Evolutionary conservation across 345 rosid species (phyloP).

Genomic region (Acer negundo): DNA sequence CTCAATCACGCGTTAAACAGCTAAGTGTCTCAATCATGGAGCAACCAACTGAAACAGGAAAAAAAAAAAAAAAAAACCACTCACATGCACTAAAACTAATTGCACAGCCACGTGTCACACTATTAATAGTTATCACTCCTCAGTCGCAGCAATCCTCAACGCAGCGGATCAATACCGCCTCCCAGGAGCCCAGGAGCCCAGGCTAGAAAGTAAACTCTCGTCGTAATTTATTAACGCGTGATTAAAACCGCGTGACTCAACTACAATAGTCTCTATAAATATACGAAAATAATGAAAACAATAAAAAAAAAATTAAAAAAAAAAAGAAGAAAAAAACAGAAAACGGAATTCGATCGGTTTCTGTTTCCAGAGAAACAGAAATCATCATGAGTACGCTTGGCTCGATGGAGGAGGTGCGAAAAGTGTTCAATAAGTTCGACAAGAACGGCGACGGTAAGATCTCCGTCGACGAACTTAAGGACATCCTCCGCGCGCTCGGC

Average conservation of each 20-base stretch:
- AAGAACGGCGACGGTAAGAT: constrained; percentile 91
- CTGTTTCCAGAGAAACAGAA: background rate
- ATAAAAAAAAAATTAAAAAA: too few species aligned
- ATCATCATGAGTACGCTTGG: constrained; percentile 30
- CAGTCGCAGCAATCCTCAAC: too few species aligned
- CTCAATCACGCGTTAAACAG: background rate
- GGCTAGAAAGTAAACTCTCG: too few species aligned
- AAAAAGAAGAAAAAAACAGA: too few species aligned
- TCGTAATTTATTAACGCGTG: too few species aligned
- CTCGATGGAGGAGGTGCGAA: constrained; percentile 49
- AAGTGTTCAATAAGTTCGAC: constrained; percentile 75
- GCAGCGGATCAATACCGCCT: too few species aligned
- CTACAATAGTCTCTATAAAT: too few species aligned
- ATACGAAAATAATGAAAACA: too few species aligned
- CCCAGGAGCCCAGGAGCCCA: too few species aligned
- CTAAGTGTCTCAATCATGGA: constrained; percentile 2
- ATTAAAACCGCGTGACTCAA: too few species aligned
- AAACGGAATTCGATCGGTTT: too few species aligned
- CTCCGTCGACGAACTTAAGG: constrained; percentile 68
- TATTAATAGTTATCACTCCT: too few species aligned
- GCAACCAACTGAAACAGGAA: background rate
- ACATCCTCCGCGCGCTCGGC: constrained; percentile 58
- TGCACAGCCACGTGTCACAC: background rate
- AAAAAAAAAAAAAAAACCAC: background rate
- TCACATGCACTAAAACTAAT: background rate